These are phyloP conservation scores for Colletotrichum sp. DNA, from an alignment of 2,329 filamentous ascomycete species.

Conservation along the genomic window DNA sequence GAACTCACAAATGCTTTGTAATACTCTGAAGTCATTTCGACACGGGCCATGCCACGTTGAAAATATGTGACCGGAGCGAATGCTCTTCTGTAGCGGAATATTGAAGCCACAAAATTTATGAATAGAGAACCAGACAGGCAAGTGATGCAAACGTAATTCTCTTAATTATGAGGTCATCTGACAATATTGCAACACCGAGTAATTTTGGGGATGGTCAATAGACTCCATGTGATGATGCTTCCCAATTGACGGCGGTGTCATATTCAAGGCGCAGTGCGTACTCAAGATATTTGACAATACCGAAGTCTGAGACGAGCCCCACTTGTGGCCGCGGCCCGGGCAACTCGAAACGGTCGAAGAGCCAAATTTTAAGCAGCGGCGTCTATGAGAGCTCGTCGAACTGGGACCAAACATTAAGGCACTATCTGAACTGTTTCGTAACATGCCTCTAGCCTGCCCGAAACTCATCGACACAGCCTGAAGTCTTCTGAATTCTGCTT, in stretches of 20 bases:
- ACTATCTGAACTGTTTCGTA: background rate
- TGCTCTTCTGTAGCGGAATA: background rate
- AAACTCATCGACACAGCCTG: background rate
- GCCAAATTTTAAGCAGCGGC: background rate
- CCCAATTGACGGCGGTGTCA: background rate
- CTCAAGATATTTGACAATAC: background rate
- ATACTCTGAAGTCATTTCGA: background rate
- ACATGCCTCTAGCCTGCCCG: background rate
- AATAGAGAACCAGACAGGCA: background rate
- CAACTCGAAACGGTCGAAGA: background rate
- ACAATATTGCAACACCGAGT: background rate
- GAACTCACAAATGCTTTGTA: background rate
- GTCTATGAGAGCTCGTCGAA: background rate
- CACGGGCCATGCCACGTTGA: too few species aligned
- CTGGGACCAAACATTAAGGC: background rate
- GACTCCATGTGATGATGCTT: background rate
- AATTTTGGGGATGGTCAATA: background rate
- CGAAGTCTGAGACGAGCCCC: background rate
- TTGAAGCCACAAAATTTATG: background rate
- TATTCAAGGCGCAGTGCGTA: background rate
- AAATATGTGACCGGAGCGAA: too few species aligned
- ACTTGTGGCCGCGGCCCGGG: background rate
- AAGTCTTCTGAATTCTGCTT: background rate
- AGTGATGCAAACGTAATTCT: background rate
- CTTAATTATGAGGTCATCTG: background rate